Percentiles rank a stretch among this genome's conserved stretches.
Conservation (phyloP, 73 alveolate species). For the Effrenium voratum region DNA sequence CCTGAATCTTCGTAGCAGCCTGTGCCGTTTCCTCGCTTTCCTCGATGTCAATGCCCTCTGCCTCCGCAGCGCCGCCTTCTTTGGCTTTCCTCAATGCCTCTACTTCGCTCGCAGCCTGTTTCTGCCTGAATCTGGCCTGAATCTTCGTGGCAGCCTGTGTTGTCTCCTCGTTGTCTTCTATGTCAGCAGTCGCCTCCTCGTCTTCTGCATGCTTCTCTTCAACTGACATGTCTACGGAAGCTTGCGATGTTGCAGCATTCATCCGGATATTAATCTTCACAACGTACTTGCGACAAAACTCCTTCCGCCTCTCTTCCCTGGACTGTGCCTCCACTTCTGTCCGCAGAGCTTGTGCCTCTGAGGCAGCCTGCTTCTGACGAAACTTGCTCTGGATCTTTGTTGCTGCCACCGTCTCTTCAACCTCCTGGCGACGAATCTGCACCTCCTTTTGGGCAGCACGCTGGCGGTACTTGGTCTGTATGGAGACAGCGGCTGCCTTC, state of each 20-base stretch:
- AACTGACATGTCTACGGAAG: too few species aligned
- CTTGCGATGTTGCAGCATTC: too few species aligned
- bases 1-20: too few species aligned
- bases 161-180: too few species aligned
- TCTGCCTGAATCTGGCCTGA: slow-evolving; percentile 80
- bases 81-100: not conserved
- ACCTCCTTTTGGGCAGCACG: slow-evolving; percentile 48
- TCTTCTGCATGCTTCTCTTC: too few species aligned
- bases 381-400: slow-evolving; percentile 17
- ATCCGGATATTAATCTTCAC: slow-evolving; percentile 14
- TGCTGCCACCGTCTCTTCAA: not conserved
- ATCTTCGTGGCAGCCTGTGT: too few species aligned
- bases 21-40: too few species aligned
- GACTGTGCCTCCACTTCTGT: not conserved
- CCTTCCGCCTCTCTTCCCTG: not conserved
- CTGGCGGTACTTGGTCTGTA: slow-evolving; percentile 46
- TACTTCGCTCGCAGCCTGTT: slow-evolving; percentile 79
- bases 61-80: not conserved
- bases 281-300: not conserved
- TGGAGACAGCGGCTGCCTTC: slow-evolving; percentile 22
- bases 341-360: slow-evolving; percentile 17
- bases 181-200: too few species aligned
- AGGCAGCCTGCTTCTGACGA: slow-evolving; percentile 24
- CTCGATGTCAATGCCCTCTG: too few species aligned
- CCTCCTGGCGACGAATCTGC: not conserved